These are phyloP conservation scores for Plantago elongata DNA, from an alignment of 257 asterid genomes.

Conservation along the genomic window DNA sequence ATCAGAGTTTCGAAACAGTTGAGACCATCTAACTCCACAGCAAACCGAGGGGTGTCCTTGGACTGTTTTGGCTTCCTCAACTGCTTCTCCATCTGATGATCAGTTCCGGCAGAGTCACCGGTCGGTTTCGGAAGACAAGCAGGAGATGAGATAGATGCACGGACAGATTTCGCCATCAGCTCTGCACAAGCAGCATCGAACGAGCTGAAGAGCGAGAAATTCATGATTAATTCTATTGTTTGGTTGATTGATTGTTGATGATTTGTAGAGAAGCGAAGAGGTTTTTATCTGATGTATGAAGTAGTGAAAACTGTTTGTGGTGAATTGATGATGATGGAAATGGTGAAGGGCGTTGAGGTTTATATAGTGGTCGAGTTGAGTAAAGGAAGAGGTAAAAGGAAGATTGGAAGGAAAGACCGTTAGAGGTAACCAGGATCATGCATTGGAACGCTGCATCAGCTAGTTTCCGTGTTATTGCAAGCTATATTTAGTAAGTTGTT, in stretches of 20 bases:
- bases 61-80: conserved; percentile 5
- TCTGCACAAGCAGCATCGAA: conserved; percentile 40
- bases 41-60: conserved; percentile 17
- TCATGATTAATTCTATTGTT: conserved; percentile 10
- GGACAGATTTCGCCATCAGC: conserved; percentile 25
- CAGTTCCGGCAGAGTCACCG: background rate
- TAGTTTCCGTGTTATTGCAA: background rate
- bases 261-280: too few species aligned
- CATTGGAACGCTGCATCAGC: background rate
- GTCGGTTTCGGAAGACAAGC: background rate
- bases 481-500: background rate
- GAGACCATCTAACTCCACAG: conserved; percentile 31
- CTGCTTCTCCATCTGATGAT: background rate
- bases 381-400: background rate
- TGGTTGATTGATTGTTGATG: too few species aligned
- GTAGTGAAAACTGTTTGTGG: background rate
- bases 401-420: background rate
- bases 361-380: conserved; percentile 2
- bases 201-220: conserved; percentile 34
- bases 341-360: background rate
- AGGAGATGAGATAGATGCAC: background rate
- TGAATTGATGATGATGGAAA: background rate
- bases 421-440: background rate
- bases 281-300: background rate
- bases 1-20: conserved; percentile 30